phyloP scores from a whole-genome alignment of 2,329 filamentous ascomycete species.

The Xylaria digitata region DNA sequence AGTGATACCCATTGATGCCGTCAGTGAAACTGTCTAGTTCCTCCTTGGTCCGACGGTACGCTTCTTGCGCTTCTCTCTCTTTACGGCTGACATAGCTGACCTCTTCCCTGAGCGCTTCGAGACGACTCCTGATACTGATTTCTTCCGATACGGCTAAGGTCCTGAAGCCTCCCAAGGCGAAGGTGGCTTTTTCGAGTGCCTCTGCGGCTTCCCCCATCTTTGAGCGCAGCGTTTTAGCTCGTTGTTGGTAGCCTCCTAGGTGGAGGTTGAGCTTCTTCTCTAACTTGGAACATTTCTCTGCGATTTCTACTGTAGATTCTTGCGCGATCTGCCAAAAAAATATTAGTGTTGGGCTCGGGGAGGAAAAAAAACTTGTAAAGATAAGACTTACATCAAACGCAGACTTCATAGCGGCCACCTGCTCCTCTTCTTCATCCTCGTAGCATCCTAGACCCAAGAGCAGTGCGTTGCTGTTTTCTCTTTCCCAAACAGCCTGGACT shows the following conservation, averaged over 20 bases:
- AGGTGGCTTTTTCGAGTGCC: conserved; percentile 77
- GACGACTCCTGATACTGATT: conserved; percentile 75
- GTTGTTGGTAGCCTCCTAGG: conserved; percentile 89
- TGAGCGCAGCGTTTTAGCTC: conserved; percentile 80
- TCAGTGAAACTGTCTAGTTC: conserved; percentile 74
- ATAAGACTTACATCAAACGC: conserved; percentile 75
- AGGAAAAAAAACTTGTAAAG: neutral
- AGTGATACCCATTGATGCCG: conserved; percentile 50
- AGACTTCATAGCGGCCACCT: conserved; percentile 70
- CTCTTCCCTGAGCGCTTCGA: conserved; percentile 83
- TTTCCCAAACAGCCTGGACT: conserved; percentile 66
- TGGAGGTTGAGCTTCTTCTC: conserved; percentile 93
- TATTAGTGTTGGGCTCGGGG: conserved; percentile 29
- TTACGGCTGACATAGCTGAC: conserved; percentile 82
- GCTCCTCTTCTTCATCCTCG: conserved; percentile 77
- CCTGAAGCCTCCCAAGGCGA: conserved; percentile 78
- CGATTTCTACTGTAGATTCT: conserved; percentile 76
- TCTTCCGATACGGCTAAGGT: conserved; percentile 84
- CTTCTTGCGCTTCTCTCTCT: conserved; percentile 90
- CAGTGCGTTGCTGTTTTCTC: conserved; percentile 64
- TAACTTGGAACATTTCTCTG: conserved; percentile 84
- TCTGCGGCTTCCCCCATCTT: conserved; percentile 83
- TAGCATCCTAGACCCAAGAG: conserved; percentile 86
- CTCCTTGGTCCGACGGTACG: conserved; percentile 79
- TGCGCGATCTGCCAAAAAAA: conserved; percentile 68